Evolutionary conservation across 1,284 basidiomycete genomes (phyloP), one percentile per base, ranked within the genome.

Genomic region (Sanguinoderma infundibulare): DNA sequence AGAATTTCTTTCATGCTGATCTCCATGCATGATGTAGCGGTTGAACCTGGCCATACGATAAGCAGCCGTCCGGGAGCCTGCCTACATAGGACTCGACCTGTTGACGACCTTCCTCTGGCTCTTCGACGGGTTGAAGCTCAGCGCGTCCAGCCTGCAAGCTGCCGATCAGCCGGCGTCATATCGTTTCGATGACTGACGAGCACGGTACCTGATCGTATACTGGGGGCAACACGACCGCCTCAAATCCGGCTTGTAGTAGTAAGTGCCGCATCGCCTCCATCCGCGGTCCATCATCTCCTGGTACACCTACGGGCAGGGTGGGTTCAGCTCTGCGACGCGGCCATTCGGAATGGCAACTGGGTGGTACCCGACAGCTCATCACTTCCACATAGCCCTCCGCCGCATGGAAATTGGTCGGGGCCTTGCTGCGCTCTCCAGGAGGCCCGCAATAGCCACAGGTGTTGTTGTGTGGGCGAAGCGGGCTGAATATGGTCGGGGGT

Each of bases 151-250:
- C 70, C 92, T 94, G 65, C n/a, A 42, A 35, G 35, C 44, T 35
- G 32, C 34, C 5, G 30, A 42, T 56, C 20, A 53, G 26, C 26
- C 58, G 26, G 12, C 22, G 17, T 6, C 28, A 28, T 9, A 39
- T 10, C 12, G 14, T 28, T 14, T 32, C 26, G 17, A 44, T 6
- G 20, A 14, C 8, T 14, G 3, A 39, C 14, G 8, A 30, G 26
- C 12, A 26, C 14, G 17, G 6, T 9, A 92, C 86, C 86, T 91
- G 74, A 98, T 98, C 0, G 95, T 94, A 72, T 96, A 97, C 66
- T 95, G 93, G 0, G 95, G 94, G 73, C 96, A 98, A 73, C 96
- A 98, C 4, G 94, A 92, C 8, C 78, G 75, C 64, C 79, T 83
- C 77, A 96, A 81, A 73, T 96, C 87, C 2, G 95, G 95, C 67